A percentile compares a stretch with the other conserved stretches of the same genome.
These are phyloP conservation scores for Umbilicus rupestris DNA, from an alignment of 164 flowering plant genomes.

Conservation along the genomic window DNA sequence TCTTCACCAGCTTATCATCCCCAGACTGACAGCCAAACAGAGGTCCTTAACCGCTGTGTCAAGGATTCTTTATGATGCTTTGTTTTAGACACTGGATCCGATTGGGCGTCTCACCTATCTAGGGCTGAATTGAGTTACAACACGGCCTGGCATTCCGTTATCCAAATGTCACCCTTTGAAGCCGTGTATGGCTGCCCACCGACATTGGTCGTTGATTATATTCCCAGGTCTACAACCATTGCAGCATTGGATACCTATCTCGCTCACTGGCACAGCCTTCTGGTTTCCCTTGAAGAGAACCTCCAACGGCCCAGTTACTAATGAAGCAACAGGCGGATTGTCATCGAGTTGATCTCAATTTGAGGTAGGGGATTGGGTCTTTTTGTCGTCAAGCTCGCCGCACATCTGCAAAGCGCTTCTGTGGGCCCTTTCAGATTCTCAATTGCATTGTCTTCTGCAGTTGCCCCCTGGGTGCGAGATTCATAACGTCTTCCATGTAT, in stretches of 20 bases:
- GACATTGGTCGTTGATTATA: not conserved
- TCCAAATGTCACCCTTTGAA: not conserved
- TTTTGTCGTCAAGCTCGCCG: not conserved
- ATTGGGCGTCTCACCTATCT: not conserved
- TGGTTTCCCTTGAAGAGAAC: not conserved
- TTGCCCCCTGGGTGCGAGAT: not conserved
- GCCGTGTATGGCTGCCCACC: conserved; percentile 8
- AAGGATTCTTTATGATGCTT: conserved; percentile 7
- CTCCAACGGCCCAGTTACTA: not conserved
- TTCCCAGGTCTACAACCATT: not conserved
- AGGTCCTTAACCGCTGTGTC: not conserved
- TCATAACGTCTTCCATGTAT: not conserved
- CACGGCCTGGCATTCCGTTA: not conserved
- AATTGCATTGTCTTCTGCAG: not conserved
- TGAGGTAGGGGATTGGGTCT: not conserved
- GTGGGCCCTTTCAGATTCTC: not conserved
- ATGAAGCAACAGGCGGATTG: not conserved
- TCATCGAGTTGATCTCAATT: not conserved
- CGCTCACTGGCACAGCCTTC: not conserved
- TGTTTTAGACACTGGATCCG: not conserved
- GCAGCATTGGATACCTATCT: not conserved
- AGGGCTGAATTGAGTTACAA: conserved; percentile 6
- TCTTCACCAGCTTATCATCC: not conserved
- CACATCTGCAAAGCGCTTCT: not conserved
- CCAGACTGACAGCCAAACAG: conserved; percentile 8